Evolutionary conservation across 108 stramenopile species (phyloP), one percentile per base, ranked within the genome.

Genomic region (Phaeodactylum tricornutum): DNA sequence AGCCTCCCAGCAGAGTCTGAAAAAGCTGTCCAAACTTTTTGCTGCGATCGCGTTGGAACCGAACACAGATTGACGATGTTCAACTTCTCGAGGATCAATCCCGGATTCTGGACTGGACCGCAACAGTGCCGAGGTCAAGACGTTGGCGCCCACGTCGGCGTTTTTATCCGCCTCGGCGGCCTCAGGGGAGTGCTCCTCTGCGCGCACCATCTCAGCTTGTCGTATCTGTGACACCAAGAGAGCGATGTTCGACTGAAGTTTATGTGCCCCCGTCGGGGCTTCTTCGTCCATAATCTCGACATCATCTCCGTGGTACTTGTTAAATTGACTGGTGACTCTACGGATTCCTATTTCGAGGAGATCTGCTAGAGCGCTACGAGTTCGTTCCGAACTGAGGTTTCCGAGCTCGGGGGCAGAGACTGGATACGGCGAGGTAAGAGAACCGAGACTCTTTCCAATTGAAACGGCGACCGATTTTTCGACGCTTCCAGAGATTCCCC

Each of bases 1-100:
- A n/a, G 94, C 87, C 34, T 94, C 83, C 78, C 77, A 87, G 55
- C 88, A 92, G 9, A 96, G 66, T 37, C 67, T 53, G 35, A 88
- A 60, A 54, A 88, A 92, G 43, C 67, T 59, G 22, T 82, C 81
- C 9, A 87, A 61, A 48, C 77, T 74, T 42, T 82, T 83, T 26
- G 72, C 77, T 5, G 75, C 52, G 28, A 83, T 69, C 25, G 75
- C 79, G 52, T 87, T 87, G 17, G 72, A 61, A 38, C 86, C 86
- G 50, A 87, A 87, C 12, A 66, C 47, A 35, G 64, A 60, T 29
- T 66, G 56, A 14, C 86, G 76, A 43, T 71, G 68, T 31, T 75
- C 72, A 16, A 83, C 59, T 34, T 87, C 81, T 1, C 67, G 54
- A 4, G 61, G 45, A 15, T 74, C 68, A 27, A 87, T 79, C 3